phyloP scores from a whole-genome alignment of 2,329 filamentous ascomycete genomes.

The Botrytis galanthina region DNA sequence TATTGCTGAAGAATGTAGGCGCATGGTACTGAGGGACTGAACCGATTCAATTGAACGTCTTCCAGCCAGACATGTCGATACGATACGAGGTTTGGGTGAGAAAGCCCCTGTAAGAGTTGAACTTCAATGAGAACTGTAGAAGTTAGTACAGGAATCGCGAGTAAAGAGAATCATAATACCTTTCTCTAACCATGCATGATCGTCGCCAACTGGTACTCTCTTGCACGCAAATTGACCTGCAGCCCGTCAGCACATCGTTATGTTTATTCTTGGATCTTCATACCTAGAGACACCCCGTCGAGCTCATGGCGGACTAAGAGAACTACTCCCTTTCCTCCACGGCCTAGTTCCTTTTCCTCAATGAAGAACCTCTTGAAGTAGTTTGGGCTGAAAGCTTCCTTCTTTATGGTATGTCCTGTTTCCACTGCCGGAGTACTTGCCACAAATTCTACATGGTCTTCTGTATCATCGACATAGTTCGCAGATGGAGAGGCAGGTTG shows the following conservation, averaged over 20 bases:
- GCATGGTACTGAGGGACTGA: conserved; percentile 88
- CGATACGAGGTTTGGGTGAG: conserved; percentile 91
- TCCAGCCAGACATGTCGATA: conserved; percentile 98
- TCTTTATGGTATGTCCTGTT: conserved; percentile 70
- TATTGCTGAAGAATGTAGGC: conserved; percentile 98
- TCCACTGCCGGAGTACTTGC: conserved; percentile 48
- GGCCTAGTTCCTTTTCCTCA: conserved; percentile 80
- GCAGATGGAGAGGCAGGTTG: conserved; percentile 34
- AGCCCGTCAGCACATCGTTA: conserved; percentile 23
- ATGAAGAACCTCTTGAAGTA: conserved; percentile 95
- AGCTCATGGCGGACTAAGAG: conserved; percentile 90
- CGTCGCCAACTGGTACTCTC: conserved; percentile 89
- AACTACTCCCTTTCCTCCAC: conserved; percentile 92
- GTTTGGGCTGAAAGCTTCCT: conserved; percentile 82
- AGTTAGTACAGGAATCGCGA: conserved; percentile 22
- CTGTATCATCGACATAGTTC: conserved; percentile 32
- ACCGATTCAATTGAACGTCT: conserved; percentile 77
- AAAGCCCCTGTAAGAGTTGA: conserved; percentile 84
- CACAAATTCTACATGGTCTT: conserved; percentile 46
- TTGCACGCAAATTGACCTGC: conserved; percentile 87
- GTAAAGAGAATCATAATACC: conserved; percentile 21
- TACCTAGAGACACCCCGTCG: conserved; percentile 75
- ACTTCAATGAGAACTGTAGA: conserved; percentile 76
- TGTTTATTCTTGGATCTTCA: conserved; percentile 24
- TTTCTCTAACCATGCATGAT: conserved; percentile 94